Evolutionary conservation across 495 filamentous ascomycete genomes (phyloP), one percentile per base, ranked within the genome.

Genomic region (Recurvomyces mirabilis): DNA sequence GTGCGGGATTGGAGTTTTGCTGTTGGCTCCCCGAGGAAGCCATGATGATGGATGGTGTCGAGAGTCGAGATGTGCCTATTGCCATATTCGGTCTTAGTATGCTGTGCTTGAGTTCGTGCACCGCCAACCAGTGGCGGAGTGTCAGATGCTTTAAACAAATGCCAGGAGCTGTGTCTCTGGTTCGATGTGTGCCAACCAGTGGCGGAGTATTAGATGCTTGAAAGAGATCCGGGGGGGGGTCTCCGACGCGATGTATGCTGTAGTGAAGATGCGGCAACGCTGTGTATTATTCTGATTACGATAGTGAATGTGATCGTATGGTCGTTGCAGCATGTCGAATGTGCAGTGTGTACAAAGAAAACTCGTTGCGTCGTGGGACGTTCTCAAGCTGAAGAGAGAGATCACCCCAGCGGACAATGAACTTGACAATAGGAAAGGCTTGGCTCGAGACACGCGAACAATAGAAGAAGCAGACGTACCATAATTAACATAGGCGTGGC

Each of bases 1-100:
- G 68, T 45, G 57, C 57, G 52, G 62, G 60, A 53, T 60, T 58
- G 54, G 63, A 59, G 59, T 53, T 49, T 46, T 66, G 64, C 62
- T 66, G 64, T 65, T 62, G 64, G 59, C 64, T 64, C 55, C 52
- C 58, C 54, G 60, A 50, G 59, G 59, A 62, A 53, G 60, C 57
- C 62, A 65, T 65, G 51, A 43, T 42, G 53, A 47, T 38, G 35
- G 51, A 32, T 31, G 36, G 48, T 26, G 44, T 32, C 29, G 48
- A 60, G 55, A 53, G 51, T 53, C 51, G 34, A 23, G 46, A 52
- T 50, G 47, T 49, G 46, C 46, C 53, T 48, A 41, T 35, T 19
- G 38, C 18, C 22, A 22, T 38, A 15, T 14, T 20, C 9, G 20
- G 38, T 39, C 17, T 52, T 15, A 42, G 34, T 41, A 43, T 23